These are phyloP conservation scores for Aspergillus sparsus DNA, from an alignment of 495 filamentous ascomycete genomes.

Conservation along the genomic window DNA sequence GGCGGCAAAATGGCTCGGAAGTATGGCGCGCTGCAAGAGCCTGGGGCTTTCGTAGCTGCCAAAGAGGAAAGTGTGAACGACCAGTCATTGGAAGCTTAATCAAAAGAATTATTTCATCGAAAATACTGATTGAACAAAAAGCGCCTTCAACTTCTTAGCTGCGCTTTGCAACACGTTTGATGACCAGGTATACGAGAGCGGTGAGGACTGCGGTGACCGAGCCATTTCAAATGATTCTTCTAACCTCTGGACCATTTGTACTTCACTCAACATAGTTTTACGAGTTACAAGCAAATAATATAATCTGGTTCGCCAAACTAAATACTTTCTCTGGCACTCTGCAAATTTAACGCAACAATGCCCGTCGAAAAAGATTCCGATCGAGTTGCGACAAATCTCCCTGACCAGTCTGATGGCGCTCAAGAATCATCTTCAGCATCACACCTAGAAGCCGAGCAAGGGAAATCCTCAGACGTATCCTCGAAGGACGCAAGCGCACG, in stretches of 20 bases:
- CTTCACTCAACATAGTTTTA: no score
- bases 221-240: neutral
- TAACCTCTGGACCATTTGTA: neutral
- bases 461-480: constrained; percentile 2
- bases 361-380: constrained; percentile 11
- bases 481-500: constrained; percentile 1
- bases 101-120: constrained; percentile 2
- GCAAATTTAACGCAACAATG: constrained; percentile 10
- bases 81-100: neutral
- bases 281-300: no score
- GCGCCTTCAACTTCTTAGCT: neutral
- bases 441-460: neutral
- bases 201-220: constrained; percentile 14
- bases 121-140: neutral
- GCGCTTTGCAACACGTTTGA: neutral
- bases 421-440: neutral
- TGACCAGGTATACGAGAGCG: constrained; percentile 7
- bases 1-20: constrained; percentile 12
- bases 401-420: neutral
- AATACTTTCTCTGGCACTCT: neutral
- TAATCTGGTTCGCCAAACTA: neutral
- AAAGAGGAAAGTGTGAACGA: constrained; percentile 1
- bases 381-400: neutral
- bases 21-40: constrained; percentile 6
- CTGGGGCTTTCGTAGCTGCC: constrained; percentile 1